phyloP scores from a whole-genome alignment of 129 eudicot genomes.

The sunflower (Helianthus annuus) region HanXRQr2.0-SUNRISE NC_035447.2:108328977-108329476 shows the following conservation, averaged over 20 bases:
- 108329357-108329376: slow-evolving; percentile 88
- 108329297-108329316: slow-evolving; percentile 7
- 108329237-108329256: background rate
- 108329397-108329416: slow-evolving; percentile 73
- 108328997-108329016: background rate
- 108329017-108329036: background rate
- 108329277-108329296: background rate
- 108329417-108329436: slow-evolving; percentile 88
- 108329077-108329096: background rate
- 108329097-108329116: too few species aligned
- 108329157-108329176: background rate
- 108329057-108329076: background rate
- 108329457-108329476: slow-evolving; percentile 76
- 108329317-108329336: slow-evolving; percentile 70
- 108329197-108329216: background rate
- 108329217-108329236: background rate
- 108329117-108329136: too few species aligned
- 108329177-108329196: background rate
- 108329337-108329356: slow-evolving; percentile 78
- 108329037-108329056: background rate
- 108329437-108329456: slow-evolving; percentile 74
- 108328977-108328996: background rate
- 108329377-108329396: slow-evolving; percentile 72
- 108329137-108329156: too few species aligned
- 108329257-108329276: background rate